Evolutionary conservation across 2,329 filamentous ascomycete species (phyloP), one percentile per base, ranked within the genome.

Genomic region (Nemania bipapillata): DNA sequence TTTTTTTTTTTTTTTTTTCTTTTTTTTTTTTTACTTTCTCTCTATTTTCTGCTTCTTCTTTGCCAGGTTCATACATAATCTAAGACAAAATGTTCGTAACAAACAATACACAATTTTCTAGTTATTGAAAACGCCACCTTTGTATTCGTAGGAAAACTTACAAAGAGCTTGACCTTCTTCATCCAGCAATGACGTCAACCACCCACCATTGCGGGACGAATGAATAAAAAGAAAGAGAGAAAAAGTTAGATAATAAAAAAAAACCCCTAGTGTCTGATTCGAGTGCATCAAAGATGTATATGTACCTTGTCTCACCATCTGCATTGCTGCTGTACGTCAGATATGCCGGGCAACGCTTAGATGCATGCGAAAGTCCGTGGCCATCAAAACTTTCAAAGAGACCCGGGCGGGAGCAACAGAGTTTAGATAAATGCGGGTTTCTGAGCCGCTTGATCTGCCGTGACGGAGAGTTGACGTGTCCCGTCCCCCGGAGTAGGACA

Each of bases 241-340:
- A 12, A 6, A 20, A 4, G 22, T 26, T 26, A 3, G 5, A 28
- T 4, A 32, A 32, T 32, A 26, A 49, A 55, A 54, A 32, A 54
- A 32, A 35, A 22, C 26, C 12, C 49, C 47, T n/a, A 7, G 26
- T 37, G n/a, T n/a, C 30, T 24, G 32, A 35, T 37, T 3, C n/a
- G n/a, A 8, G 11, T 37, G 45, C 9, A 12, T 15, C 12, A 24
- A 20, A 24, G 26, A 53, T 17, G 24, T 4, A 7, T 53, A 20
- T 15, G 12, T 32, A 53, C 17, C 28, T 30, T 15, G 9, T 68
- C 45, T 59, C 59, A 47, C 28, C 42, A 20, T 56, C 15, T 58
- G 56, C 68, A 68, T 65, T 63, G 24, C 65, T 24, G 61, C 68
- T 62, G 62, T 30, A 52, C 50, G 26, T 55, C 52, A 52, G 67